A percentile compares a stretch with the other conserved stretches of the same genome.
Conservation (phyloP, 495 filamentous ascomycete species). For the Lichina pygmaea region DNA sequence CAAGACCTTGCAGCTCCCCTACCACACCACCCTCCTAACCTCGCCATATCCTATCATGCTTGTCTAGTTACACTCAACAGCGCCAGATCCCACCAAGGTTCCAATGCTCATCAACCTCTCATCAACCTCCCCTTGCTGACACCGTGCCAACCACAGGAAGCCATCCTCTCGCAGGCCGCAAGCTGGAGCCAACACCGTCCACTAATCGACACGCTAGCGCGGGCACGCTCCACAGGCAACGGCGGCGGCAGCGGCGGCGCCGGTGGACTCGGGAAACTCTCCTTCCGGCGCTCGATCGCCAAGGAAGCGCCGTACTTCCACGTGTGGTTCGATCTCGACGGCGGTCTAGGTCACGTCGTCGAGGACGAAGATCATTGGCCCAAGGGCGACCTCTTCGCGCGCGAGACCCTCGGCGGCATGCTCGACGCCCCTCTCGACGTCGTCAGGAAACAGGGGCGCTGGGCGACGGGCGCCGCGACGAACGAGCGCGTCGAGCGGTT, state of each 20-base stretch:
- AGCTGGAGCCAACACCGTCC: constrained; percentile 93
- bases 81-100: no score
- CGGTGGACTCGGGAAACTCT: constrained; percentile 37
- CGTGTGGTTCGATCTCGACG: constrained; percentile 83
- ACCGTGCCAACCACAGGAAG: constrained; percentile 21
- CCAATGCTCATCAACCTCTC: background rate
- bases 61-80: no score
- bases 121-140: background rate
- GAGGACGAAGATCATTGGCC: constrained; percentile 79
- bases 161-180: constrained; percentile 62
- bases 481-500: constrained; percentile 56
- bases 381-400: constrained; percentile 72
- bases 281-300: constrained; percentile 58
- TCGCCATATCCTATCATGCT: no score
- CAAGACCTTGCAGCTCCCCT: no score
- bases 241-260: constrained; percentile 4
- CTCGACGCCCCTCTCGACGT: constrained; percentile 58
- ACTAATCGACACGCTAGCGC: constrained; percentile 64
- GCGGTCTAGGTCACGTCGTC: constrained; percentile 76
- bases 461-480: constrained; percentile 29
- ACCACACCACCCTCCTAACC: no score
- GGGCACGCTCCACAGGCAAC: constrained; percentile 21
- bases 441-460: constrained; percentile 75
- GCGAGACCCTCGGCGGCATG: constrained; percentile 87
- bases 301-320: constrained; percentile 99